phyloP scores from a whole-genome alignment of 345 rosid species.

The Salix dunnii region DNA sequence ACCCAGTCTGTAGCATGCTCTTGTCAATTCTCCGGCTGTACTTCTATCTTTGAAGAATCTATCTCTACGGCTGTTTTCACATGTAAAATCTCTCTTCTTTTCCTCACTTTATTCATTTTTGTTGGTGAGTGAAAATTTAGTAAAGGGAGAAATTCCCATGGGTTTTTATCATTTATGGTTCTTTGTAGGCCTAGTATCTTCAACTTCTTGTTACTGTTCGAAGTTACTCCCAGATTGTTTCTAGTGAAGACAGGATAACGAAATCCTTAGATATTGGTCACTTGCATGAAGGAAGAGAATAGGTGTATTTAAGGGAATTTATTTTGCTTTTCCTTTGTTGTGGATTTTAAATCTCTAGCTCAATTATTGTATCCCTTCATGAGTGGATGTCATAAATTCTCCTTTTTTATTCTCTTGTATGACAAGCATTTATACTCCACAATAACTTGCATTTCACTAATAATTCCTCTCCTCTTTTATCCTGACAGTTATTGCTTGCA shows the following conservation, averaged over 20 bases:
- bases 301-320: neutral
- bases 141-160: neutral
- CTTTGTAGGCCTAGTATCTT: neutral
- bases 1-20: neutral
- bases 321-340: neutral
- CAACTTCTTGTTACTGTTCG: neutral
- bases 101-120: no score
- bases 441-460: neutral
- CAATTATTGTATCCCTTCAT: neutral
- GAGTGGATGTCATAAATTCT: constrained; percentile 5
- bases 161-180: neutral
- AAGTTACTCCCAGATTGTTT: neutral
- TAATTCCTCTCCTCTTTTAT: neutral
- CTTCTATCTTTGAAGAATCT: constrained; percentile 8
- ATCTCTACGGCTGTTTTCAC: neutral
- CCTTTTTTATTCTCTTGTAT: neutral
- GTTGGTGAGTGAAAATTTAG: neutral
- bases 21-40: constrained; percentile 17
- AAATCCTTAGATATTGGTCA: neutral
- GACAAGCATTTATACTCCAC: neutral
- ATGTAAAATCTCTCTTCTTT: neutral
- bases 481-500: constrained; percentile 15
- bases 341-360: constrained; percentile 3
- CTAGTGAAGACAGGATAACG: no score
- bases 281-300: neutral